phyloP scores from a whole-genome alignment of 2,329 filamentous ascomycete genomes.

The Fusarium sp. region DNA sequence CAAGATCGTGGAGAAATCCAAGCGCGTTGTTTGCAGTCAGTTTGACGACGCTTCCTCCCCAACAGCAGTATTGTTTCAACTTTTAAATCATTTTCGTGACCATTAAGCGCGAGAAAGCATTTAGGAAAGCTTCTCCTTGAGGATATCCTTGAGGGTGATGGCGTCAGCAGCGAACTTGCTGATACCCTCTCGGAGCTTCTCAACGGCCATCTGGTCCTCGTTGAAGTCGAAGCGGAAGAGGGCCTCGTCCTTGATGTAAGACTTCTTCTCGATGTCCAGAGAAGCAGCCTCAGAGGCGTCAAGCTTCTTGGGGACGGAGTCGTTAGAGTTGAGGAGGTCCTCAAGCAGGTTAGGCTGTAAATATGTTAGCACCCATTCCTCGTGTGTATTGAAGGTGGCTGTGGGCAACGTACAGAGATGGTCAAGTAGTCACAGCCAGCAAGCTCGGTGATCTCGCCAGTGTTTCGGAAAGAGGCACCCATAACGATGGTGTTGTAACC shows the following conservation, averaged over 20 bases:
- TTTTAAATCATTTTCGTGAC: slow-evolving; percentile 34
- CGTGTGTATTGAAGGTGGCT: background rate
- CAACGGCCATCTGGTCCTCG: slow-evolving; percentile 98
- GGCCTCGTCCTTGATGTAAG: slow-evolving; percentile 90
- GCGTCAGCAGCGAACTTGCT: slow-evolving; percentile 99
- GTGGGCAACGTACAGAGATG: slow-evolving; percentile 79
- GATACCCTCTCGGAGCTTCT: slow-evolving; percentile 99
- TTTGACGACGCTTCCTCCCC: slow-evolving; percentile 15
- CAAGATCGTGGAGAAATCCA: slow-evolving; percentile 19
- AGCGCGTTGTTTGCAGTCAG: slow-evolving; percentile 17
- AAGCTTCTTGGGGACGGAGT: slow-evolving; percentile 91
- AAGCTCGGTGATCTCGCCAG: slow-evolving; percentile 96
- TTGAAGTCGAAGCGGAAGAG: slow-evolving; percentile 99
- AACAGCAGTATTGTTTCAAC: slow-evolving; percentile 19
- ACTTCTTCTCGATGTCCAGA: slow-evolving; percentile 87
- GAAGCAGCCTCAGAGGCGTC: slow-evolving; percentile 73
- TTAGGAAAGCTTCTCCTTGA: slow-evolving; percentile 84
- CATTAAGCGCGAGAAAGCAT: slow-evolving; percentile 19
- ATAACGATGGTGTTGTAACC: slow-evolving; percentile 99
- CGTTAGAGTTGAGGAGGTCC: slow-evolving; percentile 88
- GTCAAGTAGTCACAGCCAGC: slow-evolving; percentile 99
- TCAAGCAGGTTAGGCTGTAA: slow-evolving; percentile 88
- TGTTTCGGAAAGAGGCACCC: slow-evolving; percentile 98
- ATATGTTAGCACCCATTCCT: slow-evolving; percentile 34
- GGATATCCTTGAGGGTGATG: slow-evolving; percentile 90